Percentiles rank a stretch among this genome's conserved stretches.
Evolutionary conservation across 768 basidiomycete genomes (phyloP).

Genomic region (Lentinula sp.): DNA sequence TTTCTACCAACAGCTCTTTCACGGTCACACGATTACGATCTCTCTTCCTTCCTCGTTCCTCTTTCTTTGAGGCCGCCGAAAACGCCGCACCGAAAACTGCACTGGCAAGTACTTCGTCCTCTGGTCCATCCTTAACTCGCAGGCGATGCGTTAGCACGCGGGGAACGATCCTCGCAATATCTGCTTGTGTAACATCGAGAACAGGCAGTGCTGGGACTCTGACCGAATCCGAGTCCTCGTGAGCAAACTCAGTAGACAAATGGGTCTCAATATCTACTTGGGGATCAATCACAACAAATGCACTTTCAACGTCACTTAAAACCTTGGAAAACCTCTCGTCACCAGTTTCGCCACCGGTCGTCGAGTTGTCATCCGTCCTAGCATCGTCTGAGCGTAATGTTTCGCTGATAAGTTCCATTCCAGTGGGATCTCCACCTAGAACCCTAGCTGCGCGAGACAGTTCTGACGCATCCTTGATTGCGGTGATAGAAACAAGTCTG

Average conservation of each 20-base stretch:
- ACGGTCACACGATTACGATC: slow-evolving; percentile 33
- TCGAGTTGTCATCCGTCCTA: not conserved
- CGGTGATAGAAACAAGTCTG: slow-evolving; percentile 55
- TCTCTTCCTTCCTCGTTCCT: slow-evolving; percentile 11
- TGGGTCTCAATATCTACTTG: not conserved
- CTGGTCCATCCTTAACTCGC: slow-evolving; percentile 60
- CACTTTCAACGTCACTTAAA: slow-evolving; percentile 5
- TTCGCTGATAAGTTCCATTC: slow-evolving; percentile 44
- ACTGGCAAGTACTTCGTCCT: slow-evolving; percentile 65
- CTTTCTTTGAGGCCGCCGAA: slow-evolving; percentile 5
- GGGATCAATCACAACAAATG: slow-evolving; percentile 3
- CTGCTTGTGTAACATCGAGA: slow-evolving; percentile 66
- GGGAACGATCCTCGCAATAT: slow-evolving; percentile 69
- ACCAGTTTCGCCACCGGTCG: not conserved
- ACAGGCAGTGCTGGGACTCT: slow-evolving; percentile 12
- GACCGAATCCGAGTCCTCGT: not conserved
- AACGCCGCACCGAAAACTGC: slow-evolving; percentile 49
- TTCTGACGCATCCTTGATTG: slow-evolving; percentile 59
- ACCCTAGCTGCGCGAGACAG: slow-evolving; percentile 64
- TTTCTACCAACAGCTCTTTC: slow-evolving; percentile 59
- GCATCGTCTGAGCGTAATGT: not conserved
- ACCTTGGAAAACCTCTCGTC: slow-evolving; percentile 9
- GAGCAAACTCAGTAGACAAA: not conserved
- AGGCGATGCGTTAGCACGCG: slow-evolving; percentile 72
- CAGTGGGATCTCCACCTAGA: slow-evolving; percentile 54